Percentiles rank a stretch among this genome's conserved stretches.
These are phyloP conservation scores for Talaromyces stipitatus DNA, from an alignment of 495 filamentous ascomycete genomes.

Conservation along the genomic window DNA sequence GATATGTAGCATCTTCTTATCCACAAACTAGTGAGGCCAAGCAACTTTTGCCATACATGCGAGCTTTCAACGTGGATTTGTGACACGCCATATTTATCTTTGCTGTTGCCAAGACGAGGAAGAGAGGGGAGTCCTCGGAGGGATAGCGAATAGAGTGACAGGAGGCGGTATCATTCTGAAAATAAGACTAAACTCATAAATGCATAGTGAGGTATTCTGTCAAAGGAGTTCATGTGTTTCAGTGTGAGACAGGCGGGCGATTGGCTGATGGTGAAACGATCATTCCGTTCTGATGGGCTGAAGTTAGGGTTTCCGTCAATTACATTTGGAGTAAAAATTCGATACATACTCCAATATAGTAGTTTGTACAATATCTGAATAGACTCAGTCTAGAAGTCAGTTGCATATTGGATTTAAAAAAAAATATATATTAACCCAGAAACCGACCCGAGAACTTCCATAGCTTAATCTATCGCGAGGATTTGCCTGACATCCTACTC, in stretches of 20 bases:
- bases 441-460: not conserved
- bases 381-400: not conserved
- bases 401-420: not conserved
- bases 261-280: conserved; percentile 2
- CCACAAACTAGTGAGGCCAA: not conserved
- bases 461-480: not conserved
- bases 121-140: not conserved
- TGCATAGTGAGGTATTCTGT: not conserved
- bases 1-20: not conserved
- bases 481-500: not conserved
- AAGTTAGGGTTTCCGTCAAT: not conserved
- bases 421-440: not conserved
- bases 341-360: too few relatives aligned
- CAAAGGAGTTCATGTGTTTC: not conserved
- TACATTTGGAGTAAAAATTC: not conserved
- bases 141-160: not conserved
- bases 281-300: not conserved
- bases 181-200: not conserved
- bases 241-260: not conserved
- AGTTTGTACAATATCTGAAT: not conserved
- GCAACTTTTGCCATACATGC: not conserved
- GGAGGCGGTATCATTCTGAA: not conserved
- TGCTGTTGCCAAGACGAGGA: not conserved
- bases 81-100: not conserved
- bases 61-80: not conserved